phyloP scores from a whole-genome alignment of 2,329 filamentous ascomycete genomes.

The Fusarium transvaalense region DNA sequence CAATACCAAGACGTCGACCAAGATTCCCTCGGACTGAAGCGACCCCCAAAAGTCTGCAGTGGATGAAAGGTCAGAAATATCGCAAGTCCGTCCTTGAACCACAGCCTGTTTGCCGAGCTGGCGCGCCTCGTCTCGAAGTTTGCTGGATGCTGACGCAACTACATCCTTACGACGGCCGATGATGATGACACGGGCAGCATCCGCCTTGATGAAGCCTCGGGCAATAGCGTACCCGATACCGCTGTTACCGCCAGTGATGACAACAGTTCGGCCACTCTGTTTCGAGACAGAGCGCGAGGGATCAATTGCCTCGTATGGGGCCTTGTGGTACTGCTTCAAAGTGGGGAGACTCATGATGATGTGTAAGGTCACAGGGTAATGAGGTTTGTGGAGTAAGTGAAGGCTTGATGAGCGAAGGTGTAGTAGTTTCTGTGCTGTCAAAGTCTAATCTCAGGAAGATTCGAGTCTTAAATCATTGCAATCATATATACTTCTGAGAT shows the following conservation, averaged over 20 bases:
- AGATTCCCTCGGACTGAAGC: neutral
- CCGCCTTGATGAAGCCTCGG: neutral
- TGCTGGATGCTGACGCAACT: neutral
- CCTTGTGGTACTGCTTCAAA: neutral
- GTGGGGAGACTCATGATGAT: too few species aligned
- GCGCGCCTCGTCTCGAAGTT: too few species aligned
- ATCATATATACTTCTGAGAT: too few species aligned
- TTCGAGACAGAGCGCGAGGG: neutral
- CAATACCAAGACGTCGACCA: neutral
- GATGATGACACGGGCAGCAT: neutral
- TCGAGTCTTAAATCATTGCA: too few species aligned
- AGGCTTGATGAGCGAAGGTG: too few species aligned
- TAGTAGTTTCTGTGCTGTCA: too few species aligned
- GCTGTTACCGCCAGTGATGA: neutral
- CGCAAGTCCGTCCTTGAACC: too few species aligned
- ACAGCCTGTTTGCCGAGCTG: too few species aligned
- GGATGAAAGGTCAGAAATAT: neutral
- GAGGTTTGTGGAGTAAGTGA: too few species aligned
- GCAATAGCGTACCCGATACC: constrained; percentile 5
- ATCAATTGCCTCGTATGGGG: neutral
- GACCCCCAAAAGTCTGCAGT: neutral
- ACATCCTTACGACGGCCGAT: neutral
- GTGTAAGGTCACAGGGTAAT: too few species aligned
- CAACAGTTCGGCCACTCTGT: neutral
- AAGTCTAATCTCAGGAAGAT: too few species aligned